These are phyloP conservation scores for Neonectria sp. DNA, from an alignment of 2,329 filamentous ascomycete genomes.

Conservation along the genomic window DNA sequence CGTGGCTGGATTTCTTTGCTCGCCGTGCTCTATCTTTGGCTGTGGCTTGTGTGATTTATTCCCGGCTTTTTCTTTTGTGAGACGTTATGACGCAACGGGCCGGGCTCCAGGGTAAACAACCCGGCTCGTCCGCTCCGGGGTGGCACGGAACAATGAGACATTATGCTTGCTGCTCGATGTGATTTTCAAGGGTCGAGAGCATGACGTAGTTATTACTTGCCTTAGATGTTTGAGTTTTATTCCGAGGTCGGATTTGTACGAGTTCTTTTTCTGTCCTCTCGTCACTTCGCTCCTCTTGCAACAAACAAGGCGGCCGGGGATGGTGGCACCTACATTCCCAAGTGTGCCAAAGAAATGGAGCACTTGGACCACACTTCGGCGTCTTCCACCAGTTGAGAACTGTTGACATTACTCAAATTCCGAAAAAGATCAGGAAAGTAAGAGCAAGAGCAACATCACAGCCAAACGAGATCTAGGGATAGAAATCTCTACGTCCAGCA, in stretches of 20 bases:
- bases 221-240: neutral
- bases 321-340: neutral
- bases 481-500: neutral
- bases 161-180: neutral
- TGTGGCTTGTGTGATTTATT: neutral
- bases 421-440: no score
- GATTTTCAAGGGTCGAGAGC: neutral
- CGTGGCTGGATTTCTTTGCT: neutral
- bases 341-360: neutral
- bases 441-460: neutral
- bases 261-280: neutral
- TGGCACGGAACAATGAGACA: neutral
- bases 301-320: neutral
- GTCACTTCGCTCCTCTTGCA: neutral
- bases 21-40: neutral
- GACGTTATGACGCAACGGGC: slow-evolving; percentile 2
- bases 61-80: neutral
- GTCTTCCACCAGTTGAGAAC: no score
- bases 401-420: no score
- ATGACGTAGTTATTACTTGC: neutral
- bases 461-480: neutral
- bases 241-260: neutral
- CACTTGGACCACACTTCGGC: no score
- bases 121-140: neutral
- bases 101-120: neutral